Percentiles rank a stretch among this genome's conserved stretches.
phyloP scores from a whole-genome alignment of 2,329 filamentous ascomycete species.

The Fusarium brachygibbosum region DNA sequence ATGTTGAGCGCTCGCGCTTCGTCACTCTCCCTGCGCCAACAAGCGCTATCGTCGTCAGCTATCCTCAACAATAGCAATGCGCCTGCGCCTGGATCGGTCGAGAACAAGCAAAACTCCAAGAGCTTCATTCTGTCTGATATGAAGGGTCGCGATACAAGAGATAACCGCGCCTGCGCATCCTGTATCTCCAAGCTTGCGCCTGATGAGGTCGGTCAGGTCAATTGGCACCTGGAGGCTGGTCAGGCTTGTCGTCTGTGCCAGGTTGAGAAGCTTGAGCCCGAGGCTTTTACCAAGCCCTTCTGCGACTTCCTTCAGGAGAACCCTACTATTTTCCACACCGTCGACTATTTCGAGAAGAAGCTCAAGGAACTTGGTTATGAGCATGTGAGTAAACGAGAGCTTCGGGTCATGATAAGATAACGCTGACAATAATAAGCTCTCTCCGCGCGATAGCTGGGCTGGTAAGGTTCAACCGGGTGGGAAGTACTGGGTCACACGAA shows the following conservation, averaged over 20 bases:
- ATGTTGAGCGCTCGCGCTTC: constrained; percentile 61
- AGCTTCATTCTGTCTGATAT: constrained; percentile 65
- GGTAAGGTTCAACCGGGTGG: constrained; percentile 80
- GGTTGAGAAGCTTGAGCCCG: constrained; percentile 62
- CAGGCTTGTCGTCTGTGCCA: constrained; percentile 56
- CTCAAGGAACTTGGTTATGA: constrained; percentile 80
- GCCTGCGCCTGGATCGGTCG: constrained; percentile 44
- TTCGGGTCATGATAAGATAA: not conserved
- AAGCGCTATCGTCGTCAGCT: constrained; percentile 51
- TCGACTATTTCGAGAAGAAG: constrained; percentile 81
- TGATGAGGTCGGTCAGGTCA: constrained; percentile 50
- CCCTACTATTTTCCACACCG: constrained; percentile 93
- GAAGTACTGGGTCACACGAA: constrained; percentile 90
- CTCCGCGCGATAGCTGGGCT: constrained; percentile 83
- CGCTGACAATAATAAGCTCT: constrained; percentile 65
- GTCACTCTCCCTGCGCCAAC: constrained; percentile 61
- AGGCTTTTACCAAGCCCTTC: constrained; percentile 85
- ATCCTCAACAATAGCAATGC: constrained; percentile 45
- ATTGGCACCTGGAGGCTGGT: constrained; percentile 48
- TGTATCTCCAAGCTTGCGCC: constrained; percentile 55
- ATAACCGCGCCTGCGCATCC: constrained; percentile 56
- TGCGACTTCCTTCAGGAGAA: constrained; percentile 89
- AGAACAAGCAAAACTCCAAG: constrained; percentile 41
- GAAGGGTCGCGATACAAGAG: constrained; percentile 52
- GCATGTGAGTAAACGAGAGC: constrained; percentile 63